Evolutionary conservation across 768 basidiomycete genomes (phyloP).

Genomic region (Chalciporus sphaerocephalus): DNA sequence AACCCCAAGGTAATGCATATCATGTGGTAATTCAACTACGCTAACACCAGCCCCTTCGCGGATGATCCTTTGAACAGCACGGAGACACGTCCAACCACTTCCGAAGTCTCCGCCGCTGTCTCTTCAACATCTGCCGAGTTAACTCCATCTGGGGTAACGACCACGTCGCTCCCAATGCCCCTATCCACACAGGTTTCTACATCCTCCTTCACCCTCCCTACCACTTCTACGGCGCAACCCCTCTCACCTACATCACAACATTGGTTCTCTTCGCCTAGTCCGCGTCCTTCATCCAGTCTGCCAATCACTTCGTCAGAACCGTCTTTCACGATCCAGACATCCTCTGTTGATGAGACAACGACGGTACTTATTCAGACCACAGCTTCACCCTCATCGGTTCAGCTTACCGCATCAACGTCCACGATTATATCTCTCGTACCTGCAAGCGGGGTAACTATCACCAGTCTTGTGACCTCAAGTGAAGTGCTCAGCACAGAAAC

Average conservation of each 20-base stretch:
- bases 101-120: not conserved
- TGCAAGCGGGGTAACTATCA: constrained; percentile 12
- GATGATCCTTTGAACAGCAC: not conserved
- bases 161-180: not conserved
- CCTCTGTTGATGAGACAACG: constrained; percentile 4
- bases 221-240: not conserved
- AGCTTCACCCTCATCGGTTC: not conserved
- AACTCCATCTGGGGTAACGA: too few species aligned
- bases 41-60: too few species aligned
- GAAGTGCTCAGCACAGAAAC: constrained; percentile 22
- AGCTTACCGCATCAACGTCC: constrained; percentile 16
- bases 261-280: not conserved
- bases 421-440: constrained; percentile 16
- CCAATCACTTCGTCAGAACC: not conserved
- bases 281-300: not conserved
- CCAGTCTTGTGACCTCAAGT: constrained; percentile 19
- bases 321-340: not conserved
- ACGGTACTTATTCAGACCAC: constrained; percentile 13
- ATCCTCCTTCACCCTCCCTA: not conserved
- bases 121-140: too few species aligned
- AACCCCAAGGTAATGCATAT: constrained; percentile 11
- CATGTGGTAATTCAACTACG: not conserved
- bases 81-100: constrained; percentile 1
- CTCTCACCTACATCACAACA: too few species aligned
- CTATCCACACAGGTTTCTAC: not conserved